A percentile compares a stretch with the other conserved stretches of the same genome.
Evolutionary conservation across 2,329 filamentous ascomycete species (phyloP).

Genomic region (Hymenoscyphus repandus): DNA sequence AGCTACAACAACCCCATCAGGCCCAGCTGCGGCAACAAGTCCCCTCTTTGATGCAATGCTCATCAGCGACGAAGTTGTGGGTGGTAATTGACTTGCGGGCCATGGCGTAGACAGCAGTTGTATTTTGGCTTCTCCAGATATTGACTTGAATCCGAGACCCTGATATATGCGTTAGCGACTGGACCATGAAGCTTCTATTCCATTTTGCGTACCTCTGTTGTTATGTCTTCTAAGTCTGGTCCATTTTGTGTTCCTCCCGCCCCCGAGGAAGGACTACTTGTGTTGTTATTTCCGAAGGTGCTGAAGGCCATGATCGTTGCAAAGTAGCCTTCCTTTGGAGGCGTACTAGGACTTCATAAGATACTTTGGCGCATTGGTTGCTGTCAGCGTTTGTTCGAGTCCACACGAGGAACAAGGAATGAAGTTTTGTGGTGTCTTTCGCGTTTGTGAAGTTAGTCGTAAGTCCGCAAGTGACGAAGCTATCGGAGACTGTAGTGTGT

Average conservation of each 20-base stretch:
- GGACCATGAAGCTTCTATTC: constrained; percentile 6
- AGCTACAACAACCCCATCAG: constrained; percentile 70
- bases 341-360: constrained; percentile 31
- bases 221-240: constrained; percentile 68
- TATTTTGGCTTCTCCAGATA: constrained; percentile 77
- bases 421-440: not conserved
- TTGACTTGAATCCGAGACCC: constrained; percentile 75
- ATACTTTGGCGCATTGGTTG: constrained; percentile 25
- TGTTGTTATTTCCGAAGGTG: constrained; percentile 48
- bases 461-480: not conserved
- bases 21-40: constrained; percentile 81
- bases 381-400: constrained; percentile 12
- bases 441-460: not conserved
- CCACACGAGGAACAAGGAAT: not conserved
- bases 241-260: constrained; percentile 46
- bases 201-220: constrained; percentile 64
- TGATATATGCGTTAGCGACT: constrained; percentile 25
- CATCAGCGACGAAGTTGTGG: constrained; percentile 74
- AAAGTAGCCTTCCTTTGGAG: constrained; percentile 33
- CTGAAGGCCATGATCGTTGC: constrained; percentile 58
- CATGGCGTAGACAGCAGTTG: constrained; percentile 73
- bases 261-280: constrained; percentile 36
- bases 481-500: not conserved
- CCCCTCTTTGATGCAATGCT: constrained; percentile 76
- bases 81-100: constrained; percentile 59